Evolutionary conservation across 495 filamentous ascomycete genomes (phyloP), one percentile per base, ranked within the genome.

Genomic region (Wilcoxina mikolae): DNA sequence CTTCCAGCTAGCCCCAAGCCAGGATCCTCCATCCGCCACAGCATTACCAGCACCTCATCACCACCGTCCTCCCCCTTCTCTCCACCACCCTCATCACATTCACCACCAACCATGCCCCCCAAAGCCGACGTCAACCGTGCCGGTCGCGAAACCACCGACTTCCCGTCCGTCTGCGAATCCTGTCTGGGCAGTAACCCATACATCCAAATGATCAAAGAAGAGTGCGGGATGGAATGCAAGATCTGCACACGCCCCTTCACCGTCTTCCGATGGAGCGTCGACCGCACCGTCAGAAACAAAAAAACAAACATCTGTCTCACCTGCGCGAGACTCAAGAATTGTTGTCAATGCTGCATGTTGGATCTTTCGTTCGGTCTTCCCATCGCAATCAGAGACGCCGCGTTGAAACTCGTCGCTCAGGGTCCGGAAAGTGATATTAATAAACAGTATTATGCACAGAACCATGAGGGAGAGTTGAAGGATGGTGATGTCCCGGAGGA

Each of bases 311-410:
- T 87, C 60, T 87, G 83, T 64, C 73, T 87, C 7, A 87, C 83
- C 20, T 87, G 83, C 64, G 83, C 83, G 10, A 78, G 83, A 24
- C 68, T 86, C 42, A 85, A 86, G 68, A 87, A 87, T 69, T 85
- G 91, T 72, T 98, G 91, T 68, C 91, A 98, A 71, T 94, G 84
- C 69, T 98, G 91, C 73, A 95, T 96, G 87, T 81, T 95, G 46
- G 91, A 98, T 76, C 72, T 98, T 54, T 85, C 83, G 18, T 96
- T 95, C 68, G 91, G 93, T 50, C 70, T 98, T 29, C 91, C 93
- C 20, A 94, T 95, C 62, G 80, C 83, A 42, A 82, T 98, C 45
- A 80, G 91, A 58, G 91, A 98, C 73, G 90, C 91, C n/a, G 91
- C 91, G 1, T 76, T 98, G 48, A 95, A 95, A 73, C 90, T 98